Conservation (phyloP, 75 land plant species). For the Adiantum capillusveneris region DNA sequence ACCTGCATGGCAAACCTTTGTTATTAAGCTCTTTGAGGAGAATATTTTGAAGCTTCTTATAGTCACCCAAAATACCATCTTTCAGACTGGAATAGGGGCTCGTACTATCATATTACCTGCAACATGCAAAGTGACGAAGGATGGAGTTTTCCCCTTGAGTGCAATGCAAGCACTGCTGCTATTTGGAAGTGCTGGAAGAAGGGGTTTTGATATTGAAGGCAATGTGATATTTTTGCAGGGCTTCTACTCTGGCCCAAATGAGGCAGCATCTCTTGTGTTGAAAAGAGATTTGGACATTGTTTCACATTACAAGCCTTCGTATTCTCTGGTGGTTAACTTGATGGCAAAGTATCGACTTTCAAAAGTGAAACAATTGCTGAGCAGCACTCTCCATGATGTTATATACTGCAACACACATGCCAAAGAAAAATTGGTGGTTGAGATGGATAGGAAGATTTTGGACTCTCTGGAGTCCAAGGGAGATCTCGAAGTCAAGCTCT, state of each 20-base stretch:
- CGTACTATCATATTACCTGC: constrained; percentile 6
- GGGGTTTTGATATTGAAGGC: constrained; percentile 9
- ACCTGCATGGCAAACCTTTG: constrained; percentile 8
- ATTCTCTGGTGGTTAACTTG: constrained; percentile 6
- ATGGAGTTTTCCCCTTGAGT: not conserved
- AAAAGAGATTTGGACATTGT: not conserved
- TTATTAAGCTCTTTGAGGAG: not conserved
- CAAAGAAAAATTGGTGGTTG: not conserved
- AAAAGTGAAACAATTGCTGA: constrained; percentile 2
- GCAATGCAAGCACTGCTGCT: not conserved
- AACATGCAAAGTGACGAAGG: not conserved
- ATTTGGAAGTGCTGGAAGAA: constrained; percentile 7
- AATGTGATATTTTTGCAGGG: constrained; percentile 7
- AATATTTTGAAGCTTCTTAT: constrained; percentile 9
- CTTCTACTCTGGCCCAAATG: constrained; percentile 10
- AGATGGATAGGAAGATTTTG: not conserved
- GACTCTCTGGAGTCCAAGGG: not conserved
- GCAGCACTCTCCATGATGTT: not conserved
- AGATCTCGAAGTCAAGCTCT: constrained; percentile 6
- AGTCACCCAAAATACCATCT: not conserved
- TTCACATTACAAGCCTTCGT: constrained; percentile 9
- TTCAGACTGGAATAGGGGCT: constrained; percentile 2
- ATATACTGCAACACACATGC: not conserved
- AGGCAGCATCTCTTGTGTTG: constrained; percentile 5
- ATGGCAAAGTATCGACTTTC: constrained; percentile 8